Evolutionary conservation across 306 rosid genomes (phyloP).

Genomic region (Malus sylvestris): DNA sequence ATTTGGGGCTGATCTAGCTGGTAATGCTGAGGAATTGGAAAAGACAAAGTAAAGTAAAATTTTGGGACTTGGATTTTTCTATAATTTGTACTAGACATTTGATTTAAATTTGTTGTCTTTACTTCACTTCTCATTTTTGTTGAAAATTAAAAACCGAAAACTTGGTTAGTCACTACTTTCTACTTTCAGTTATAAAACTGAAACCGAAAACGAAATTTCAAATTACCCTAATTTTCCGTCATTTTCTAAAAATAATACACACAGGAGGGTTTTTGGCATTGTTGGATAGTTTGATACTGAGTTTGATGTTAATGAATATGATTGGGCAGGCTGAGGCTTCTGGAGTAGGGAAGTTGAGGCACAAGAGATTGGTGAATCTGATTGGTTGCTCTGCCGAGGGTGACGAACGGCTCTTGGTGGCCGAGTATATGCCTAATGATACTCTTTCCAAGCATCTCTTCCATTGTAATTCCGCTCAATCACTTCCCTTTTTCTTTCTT

Average conservation of each 20-base stretch:
- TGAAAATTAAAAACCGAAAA: too few species aligned
- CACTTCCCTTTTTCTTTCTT: too few species aligned
- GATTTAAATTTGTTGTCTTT: background rate
- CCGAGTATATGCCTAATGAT: slow-evolving; percentile 23
- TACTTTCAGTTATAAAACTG: too few species aligned
- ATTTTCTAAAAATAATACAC: too few species aligned
- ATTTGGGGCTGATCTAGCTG: background rate
- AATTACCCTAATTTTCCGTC: too few species aligned
- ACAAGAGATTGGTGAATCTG: slow-evolving; percentile 70
- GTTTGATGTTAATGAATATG: slow-evolving; percentile 12
- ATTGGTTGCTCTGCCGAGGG: slow-evolving; percentile 79
- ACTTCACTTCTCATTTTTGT: too few species aligned
- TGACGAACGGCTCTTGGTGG: slow-evolving; percentile 56
- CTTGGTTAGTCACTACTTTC: background rate
- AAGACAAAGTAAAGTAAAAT: background rate
- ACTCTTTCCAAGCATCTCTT: slow-evolving; percentile 72
- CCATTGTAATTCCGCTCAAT: slow-evolving; percentile 38
- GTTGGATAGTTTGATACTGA: background rate
- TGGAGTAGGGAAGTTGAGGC: slow-evolving; percentile 83
- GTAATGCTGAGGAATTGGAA: background rate
- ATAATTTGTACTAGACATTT: background rate
- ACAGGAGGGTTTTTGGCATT: background rate
- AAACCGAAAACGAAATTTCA: too few species aligned
- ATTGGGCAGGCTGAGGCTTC: slow-evolving; percentile 61
- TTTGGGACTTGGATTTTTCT: background rate